Percentiles rank a stretch among this genome's conserved stretches.
Conservation (phyloP, 176 grass and related monocot species). For the Phoenix roebelenii region DNA sequence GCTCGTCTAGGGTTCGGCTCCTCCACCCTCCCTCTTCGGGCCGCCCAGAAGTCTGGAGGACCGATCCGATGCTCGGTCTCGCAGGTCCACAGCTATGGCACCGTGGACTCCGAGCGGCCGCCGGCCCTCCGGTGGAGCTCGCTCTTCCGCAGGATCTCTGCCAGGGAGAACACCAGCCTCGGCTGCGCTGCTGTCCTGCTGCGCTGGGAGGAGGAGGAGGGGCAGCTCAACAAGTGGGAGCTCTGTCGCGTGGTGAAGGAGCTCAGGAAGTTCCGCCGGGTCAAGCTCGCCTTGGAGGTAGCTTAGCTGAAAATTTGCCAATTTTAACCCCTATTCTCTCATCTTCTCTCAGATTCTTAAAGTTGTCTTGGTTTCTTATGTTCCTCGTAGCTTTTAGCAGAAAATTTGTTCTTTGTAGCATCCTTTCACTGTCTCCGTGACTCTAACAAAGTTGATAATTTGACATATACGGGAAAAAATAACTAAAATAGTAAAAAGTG, state of each 20-base stretch:
- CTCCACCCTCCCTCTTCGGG: neutral
- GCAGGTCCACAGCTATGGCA: constrained; percentile 62
- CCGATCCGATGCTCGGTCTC: constrained; percentile 16
- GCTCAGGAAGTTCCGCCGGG: constrained; percentile 67
- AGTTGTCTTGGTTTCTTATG: neutral
- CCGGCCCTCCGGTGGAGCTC: constrained; percentile 37
- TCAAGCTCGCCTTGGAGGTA: constrained; percentile 65
- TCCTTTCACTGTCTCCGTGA: no score
- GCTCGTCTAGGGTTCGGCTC: neutral
- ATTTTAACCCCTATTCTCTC: neutral
- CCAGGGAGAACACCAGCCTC: constrained; percentile 24
- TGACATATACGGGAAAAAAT: no score
- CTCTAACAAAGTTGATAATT: no score
- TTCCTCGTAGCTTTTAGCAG: no score
- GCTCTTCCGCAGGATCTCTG: constrained; percentile 51
- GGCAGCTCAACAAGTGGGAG: constrained; percentile 63
- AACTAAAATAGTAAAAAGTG: no score
- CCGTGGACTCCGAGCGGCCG: constrained; percentile 59
- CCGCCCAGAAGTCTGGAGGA: neutral
- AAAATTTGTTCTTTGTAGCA: no score
- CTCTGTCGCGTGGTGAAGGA: constrained; percentile 63
- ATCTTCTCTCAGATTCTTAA: neutral
- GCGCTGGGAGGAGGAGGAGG: constrained; percentile 67
- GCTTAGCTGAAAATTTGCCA: no score
- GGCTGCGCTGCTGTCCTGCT: constrained; percentile 20